Evolutionary conservation across 2,329 filamentous ascomycete species (phyloP).

Genomic region (Fusarium euwallaceae): DNA sequence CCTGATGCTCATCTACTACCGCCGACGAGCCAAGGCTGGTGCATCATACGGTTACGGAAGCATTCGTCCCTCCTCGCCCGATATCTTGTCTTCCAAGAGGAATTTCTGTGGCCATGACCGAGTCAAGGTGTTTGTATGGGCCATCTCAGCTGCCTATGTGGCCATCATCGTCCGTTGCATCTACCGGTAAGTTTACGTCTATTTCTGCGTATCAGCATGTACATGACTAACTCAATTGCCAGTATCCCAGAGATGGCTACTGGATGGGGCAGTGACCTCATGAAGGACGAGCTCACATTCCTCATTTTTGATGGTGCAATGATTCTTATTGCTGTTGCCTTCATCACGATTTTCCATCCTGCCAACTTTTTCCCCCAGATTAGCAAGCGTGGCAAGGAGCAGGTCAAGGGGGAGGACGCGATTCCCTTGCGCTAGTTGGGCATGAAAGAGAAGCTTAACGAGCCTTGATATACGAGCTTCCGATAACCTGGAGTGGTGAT

Average conservation of each 20-base stretch:
- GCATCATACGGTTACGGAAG: neutral
- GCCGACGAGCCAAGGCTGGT: neutral
- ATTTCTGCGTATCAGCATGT: neutral
- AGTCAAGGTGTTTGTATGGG: neutral
- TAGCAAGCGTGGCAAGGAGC: neutral
- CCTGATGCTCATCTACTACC: neutral
- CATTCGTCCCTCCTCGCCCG: neutral
- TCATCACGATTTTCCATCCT: neutral
- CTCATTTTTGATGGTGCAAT: neutral
- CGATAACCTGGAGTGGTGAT: no score
- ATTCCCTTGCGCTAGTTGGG: no score
- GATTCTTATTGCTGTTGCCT: neutral
- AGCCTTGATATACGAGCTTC: no score
- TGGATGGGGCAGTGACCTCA: slow-evolving; percentile 4
- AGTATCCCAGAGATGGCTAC: slow-evolving; percentile 5
- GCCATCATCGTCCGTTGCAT: slow-evolving; percentile 10
- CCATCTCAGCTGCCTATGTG: neutral
- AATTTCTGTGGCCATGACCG: neutral
- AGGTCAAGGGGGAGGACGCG: no score
- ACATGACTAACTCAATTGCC: neutral
- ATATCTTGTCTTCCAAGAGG: neutral
- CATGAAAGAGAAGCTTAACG: no score
- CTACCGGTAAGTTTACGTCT: neutral
- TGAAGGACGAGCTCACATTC: neutral
- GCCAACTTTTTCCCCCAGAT: neutral